Evolutionary conservation across 768 basidiomycete species (phyloP), one percentile per base, ranked within the genome.

Genomic region (Serendipita indica): DNA sequence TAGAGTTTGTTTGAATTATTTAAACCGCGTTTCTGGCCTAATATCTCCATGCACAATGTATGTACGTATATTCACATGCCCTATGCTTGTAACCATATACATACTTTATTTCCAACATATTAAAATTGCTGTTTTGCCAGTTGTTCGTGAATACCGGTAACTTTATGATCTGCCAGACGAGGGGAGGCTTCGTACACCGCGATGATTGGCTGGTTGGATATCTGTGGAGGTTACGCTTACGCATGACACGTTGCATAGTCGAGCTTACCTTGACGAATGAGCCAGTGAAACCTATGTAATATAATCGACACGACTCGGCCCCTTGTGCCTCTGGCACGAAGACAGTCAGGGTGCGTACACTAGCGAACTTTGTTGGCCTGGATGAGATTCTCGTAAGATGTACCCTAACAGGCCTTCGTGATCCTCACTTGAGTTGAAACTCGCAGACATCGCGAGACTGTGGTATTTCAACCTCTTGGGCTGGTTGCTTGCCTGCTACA

Each of bases 181-280:
- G 92, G 86, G 63, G 86, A 84, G 0, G 86, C 72, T 69, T 96
- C 92, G 64, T 94, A 96, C 12, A 94, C 81, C 0, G 89, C 84
- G 58, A 93, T 78, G 35, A 89, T 77, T 0, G 91, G 88, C 61
- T 83, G 79, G 54, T 73, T 73, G 65, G 30, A 41, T 2, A 37
- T 37, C 20, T n/a, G 43, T 5, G 39, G 28, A 34, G n/a, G n/a
- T n/a, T 34, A 28, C 43, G 30, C 2, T 14, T 46, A 20, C n/a
- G 22, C 34, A 27, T 2, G 27, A 61, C 41, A 58, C 41, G 33
- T 12, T 43, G 18, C 3, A 46, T 32, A 2, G 34, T 16, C 25
- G n/a, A 37, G 56, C 14, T 13, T 35, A 85, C 87, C 75, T 88
- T 80, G 49, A 77, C 79, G 83, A 85, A 89, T 33, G 80, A 77